A percentile compares a stretch with the other conserved stretches of the same genome.
phyloP scores from a whole-genome alignment of 2,329 filamentous ascomycete genomes.

The Ascochyta viciae-villosae region DNA sequence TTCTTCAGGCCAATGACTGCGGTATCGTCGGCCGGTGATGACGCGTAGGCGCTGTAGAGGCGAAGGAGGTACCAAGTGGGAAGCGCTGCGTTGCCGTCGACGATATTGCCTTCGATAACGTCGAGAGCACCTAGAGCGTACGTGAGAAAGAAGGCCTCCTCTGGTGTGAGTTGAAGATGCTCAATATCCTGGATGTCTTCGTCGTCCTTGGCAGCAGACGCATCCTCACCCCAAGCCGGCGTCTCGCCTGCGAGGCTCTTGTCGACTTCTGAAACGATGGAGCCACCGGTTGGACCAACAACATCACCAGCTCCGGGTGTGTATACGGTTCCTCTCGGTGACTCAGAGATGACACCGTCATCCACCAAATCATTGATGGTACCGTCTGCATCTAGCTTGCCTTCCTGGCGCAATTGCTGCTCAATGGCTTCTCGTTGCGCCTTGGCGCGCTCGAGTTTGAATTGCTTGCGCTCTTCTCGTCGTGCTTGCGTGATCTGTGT shows the following conservation, averaged over 20 bases:
- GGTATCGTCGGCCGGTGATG: constrained; percentile 58
- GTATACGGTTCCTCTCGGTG: constrained; percentile 30
- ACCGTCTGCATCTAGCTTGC: constrained; percentile 38
- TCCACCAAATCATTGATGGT: constrained; percentile 41
- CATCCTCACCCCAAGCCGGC: constrained; percentile 15
- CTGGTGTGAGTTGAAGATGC: constrained; percentile 87
- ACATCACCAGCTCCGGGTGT: constrained; percentile 21
- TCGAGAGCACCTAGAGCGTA: constrained; percentile 80
- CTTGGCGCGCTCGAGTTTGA: constrained; percentile 92
- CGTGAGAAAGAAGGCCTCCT: constrained; percentile 89
- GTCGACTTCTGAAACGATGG: constrained; percentile 23
- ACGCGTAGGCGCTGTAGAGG: constrained; percentile 73
- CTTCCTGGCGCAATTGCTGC: constrained; percentile 68
- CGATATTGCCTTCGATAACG: constrained; percentile 64
- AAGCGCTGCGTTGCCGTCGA: constrained; percentile 52
- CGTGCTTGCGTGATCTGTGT: constrained; percentile 81
- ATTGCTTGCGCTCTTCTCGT: constrained; percentile 79
- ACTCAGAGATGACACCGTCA: constrained; percentile 27
- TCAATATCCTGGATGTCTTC: constrained; percentile 62
- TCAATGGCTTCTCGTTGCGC: constrained; percentile 85
- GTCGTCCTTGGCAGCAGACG: constrained; percentile 7
- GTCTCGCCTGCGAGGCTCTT: constrained; percentile 17
- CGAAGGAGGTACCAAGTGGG: constrained; percentile 39
- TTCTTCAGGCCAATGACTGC: constrained; percentile 17
- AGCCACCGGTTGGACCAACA: constrained; percentile 13